Evolutionary conservation across 805 yeast genomes (phyloP).

Genomic region (Grigorovia transvaalensis): DNA sequence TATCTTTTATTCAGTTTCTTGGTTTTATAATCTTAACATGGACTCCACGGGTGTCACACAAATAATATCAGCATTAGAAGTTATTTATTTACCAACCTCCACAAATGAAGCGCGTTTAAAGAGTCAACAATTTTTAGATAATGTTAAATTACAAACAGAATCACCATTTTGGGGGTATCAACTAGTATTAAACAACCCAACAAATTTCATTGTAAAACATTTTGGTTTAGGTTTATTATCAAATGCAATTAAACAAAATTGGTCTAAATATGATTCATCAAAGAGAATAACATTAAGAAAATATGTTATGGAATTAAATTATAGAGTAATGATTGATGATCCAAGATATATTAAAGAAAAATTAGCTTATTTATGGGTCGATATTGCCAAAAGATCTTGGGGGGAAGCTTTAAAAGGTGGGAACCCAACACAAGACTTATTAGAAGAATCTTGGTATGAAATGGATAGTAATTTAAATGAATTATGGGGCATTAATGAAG

Average conservation of each 20-base stretch:
- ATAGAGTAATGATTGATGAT: constrained; percentile 48
- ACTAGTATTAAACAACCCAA: constrained; percentile 52
- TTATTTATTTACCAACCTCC: constrained; percentile 58
- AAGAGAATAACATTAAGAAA: constrained; percentile 60
- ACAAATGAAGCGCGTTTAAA: constrained; percentile 45
- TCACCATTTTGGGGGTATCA: constrained; percentile 91
- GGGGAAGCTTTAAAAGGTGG: constrained; percentile 49
- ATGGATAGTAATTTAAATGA: constrained; percentile 74
- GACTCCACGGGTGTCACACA: constrained; percentile 60
- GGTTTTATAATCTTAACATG: constrained; percentile 30
- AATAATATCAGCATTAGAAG: constrained; percentile 66
- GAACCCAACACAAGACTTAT: constrained; percentile 31
- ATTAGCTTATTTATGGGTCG: constrained; percentile 83
- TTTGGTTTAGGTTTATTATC: constrained; percentile 79
- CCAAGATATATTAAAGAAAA: constrained; percentile 89
- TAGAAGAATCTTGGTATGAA: constrained; percentile 64
- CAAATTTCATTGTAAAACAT: constrained; percentile 70
- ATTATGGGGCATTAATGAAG: constrained; percentile 58
- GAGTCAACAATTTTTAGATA: constrained; percentile 61
- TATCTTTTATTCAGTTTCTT: no score
- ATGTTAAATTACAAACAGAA: constrained; percentile 65
- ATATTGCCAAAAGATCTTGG: constrained; percentile 85
- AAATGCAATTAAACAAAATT: constrained; percentile 49
- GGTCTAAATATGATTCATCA: constrained; percentile 44
- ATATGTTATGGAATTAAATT: constrained; percentile 77